Percentiles rank a stretch among this genome's conserved stretches.
These are phyloP conservation scores for Penstemon eatonii DNA, from an alignment of 257 asterid genomes.

Conservation along the genomic window DNA sequence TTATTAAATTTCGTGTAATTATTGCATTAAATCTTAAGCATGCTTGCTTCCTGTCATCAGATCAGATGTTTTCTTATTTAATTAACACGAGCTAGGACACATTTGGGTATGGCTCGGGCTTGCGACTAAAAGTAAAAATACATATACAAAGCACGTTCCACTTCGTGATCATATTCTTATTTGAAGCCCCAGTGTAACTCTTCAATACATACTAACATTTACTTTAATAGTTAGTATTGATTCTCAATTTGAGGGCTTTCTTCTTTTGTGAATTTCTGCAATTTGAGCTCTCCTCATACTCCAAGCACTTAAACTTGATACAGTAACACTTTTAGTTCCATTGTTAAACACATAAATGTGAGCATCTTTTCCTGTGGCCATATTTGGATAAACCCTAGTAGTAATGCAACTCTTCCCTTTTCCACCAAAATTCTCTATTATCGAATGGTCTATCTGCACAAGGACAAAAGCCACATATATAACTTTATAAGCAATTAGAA, in stretches of 20 bases:
- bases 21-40: too few species aligned
- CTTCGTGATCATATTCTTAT: too few species aligned
- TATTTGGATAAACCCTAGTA: slow-evolving; percentile 38
- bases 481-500: background rate
- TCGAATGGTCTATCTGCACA: slow-evolving; percentile 43
- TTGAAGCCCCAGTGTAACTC: too few species aligned
- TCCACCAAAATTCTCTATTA: slow-evolving; percentile 47
- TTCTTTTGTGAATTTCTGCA: slow-evolving; percentile 23
- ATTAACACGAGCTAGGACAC: too few species aligned
- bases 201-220: too few species aligned
- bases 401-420: slow-evolving; percentile 43
- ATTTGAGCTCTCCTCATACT: slow-evolving; percentile 43
- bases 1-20: too few species aligned
- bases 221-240: too few species aligned
- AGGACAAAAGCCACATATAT: background rate
- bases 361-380: slow-evolving; percentile 32
- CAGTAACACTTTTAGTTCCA: slow-evolving; percentile 27
- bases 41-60: too few species aligned
- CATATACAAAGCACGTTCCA: too few species aligned
- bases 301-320: slow-evolving; percentile 39
- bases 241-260: slow-evolving; percentile 24
- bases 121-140: too few species aligned
- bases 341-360: slow-evolving; percentile 39
- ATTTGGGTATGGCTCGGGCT: too few species aligned
- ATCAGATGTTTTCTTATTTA: too few species aligned